Percentiles rank a stretch among this genome's conserved stretches.
Conservation (phyloP, 805 yeast species). For the Kazachstania bromeliacearum region DNA sequence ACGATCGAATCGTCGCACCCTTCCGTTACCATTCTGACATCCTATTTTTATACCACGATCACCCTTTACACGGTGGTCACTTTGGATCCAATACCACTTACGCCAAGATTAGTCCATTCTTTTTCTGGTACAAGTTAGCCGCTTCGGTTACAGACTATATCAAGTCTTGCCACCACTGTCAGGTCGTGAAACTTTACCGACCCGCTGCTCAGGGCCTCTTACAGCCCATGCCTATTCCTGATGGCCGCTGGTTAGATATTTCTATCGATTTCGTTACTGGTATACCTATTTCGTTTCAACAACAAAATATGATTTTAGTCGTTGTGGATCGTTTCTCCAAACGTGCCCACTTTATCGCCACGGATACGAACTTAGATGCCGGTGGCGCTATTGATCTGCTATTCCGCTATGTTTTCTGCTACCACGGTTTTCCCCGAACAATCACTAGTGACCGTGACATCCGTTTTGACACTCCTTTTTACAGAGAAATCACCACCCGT, state of each 20-base stretch:
- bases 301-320: constrained; percentile 8
- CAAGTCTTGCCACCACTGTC: constrained; percentile 6
- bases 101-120: constrained; percentile 4
- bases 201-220: constrained; percentile 6
- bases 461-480: neutral
- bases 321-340: constrained; percentile 14
- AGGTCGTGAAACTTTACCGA: constrained; percentile 4
- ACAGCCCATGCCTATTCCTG: constrained; percentile 7
- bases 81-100: constrained; percentile 7
- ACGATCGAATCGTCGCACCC: constrained; percentile 2
- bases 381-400: constrained; percentile 9
- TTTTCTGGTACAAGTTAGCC: constrained; percentile 5
- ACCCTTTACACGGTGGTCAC: constrained; percentile 8
- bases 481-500: constrained; percentile 3
- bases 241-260: constrained; percentile 13
- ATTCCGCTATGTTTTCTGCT: constrained; percentile 8
- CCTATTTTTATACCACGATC: constrained; percentile 5
- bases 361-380: constrained; percentile 6
- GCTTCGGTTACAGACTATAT: constrained; percentile 2
- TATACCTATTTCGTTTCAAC: constrained; percentile 5
- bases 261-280: constrained; percentile 14
- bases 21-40: neutral
- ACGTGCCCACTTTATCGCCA: constrained; percentile 10
- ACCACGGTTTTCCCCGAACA: constrained; percentile 10
- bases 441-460: constrained; percentile 5